A percentile compares a stretch with the other conserved stretches of the same genome.
Evolutionary conservation across 352 stramenopile genomes (phyloP).

Genomic region (Phytophthora chlamydospora): DNA sequence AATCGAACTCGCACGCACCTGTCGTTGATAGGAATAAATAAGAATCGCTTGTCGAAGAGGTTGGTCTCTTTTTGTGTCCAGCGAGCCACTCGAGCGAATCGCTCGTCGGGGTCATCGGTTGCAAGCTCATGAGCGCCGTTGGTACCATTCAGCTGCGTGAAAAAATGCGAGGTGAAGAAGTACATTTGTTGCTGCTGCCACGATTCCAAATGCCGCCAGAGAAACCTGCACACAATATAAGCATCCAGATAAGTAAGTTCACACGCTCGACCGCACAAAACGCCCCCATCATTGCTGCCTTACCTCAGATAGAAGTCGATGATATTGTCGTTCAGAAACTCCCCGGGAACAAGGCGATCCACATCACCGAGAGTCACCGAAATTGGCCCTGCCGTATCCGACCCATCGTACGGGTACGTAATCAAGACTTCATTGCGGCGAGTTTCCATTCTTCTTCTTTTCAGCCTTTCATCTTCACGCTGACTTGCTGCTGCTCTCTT

Average conservation of each 20-base stretch:
- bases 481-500: conserved; percentile 24
- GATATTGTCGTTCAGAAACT: conserved; percentile 95
- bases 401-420: conserved; percentile 70
- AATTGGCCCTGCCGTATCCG: conserved; percentile 54
- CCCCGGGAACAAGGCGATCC: conserved; percentile 82
- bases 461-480: conserved; percentile 27
- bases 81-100: conserved; percentile 60
- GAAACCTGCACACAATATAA: conserved; percentile 42
- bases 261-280: conserved; percentile 6
- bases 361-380: conserved; percentile 88
- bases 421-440: conserved; percentile 53
- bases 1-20: conserved; percentile 41
- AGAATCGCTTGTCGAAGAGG: conserved; percentile 85
- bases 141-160: conserved; percentile 86
- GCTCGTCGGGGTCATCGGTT: conserved; percentile 44
- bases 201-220: conserved; percentile 67
- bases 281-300: neutral
- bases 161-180: conserved; percentile 97
- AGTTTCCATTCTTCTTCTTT: conserved; percentile 36
- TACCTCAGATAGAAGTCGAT: conserved; percentile 94
- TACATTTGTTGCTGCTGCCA: conserved; percentile 80
- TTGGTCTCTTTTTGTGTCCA: conserved; percentile 88
- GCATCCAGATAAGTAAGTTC: neutral
- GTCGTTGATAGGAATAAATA: conserved; percentile 93
- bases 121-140: conserved; percentile 38